These are phyloP conservation scores for Malus orientalis DNA, from an alignment of 306 rosid species.

Conservation along the genomic window DNA sequence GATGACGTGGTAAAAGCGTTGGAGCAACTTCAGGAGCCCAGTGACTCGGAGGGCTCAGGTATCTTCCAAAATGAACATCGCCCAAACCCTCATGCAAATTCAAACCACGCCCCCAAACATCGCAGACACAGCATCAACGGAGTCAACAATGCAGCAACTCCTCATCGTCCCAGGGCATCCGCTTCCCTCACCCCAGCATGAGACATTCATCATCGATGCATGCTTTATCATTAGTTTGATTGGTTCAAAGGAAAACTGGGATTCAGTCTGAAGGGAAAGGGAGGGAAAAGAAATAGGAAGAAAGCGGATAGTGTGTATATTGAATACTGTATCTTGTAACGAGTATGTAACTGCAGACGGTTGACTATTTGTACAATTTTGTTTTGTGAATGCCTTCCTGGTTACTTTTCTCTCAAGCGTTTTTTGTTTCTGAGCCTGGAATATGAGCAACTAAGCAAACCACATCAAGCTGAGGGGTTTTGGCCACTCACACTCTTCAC, in stretches of 20 bases:
- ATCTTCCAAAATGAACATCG: constrained; percentile 20
- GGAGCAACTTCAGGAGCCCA: constrained; percentile 56
- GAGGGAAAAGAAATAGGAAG: background rate
- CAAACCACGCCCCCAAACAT: constrained; percentile 26
- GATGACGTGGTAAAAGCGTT: constrained; percentile 56
- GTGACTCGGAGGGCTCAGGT: constrained; percentile 14
- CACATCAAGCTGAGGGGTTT: constrained; percentile 31
- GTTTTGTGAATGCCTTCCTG: background rate
- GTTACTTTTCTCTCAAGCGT: background rate
- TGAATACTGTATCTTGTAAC: background rate
- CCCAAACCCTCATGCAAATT: constrained; percentile 19
- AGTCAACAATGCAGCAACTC: constrained; percentile 9
- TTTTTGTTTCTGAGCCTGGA: background rate
- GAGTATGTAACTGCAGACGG: background rate
- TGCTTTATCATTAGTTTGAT: background rate
- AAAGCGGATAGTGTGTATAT: background rate
- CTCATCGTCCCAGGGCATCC: constrained; percentile 25
- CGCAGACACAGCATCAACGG: constrained; percentile 21
- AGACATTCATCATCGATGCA: background rate
- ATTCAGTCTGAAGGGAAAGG: background rate
- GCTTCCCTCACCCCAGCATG: constrained; percentile 27
- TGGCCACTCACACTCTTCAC: background rate
- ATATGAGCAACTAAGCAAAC: background rate
- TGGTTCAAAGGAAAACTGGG: background rate
- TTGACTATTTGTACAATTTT: constrained; percentile 39